A percentile compares a stretch with the other conserved stretches of the same genome.
Conservation (phyloP, 495 filamentous ascomycete species). For the Parathielavia appendiculata region DNA sequence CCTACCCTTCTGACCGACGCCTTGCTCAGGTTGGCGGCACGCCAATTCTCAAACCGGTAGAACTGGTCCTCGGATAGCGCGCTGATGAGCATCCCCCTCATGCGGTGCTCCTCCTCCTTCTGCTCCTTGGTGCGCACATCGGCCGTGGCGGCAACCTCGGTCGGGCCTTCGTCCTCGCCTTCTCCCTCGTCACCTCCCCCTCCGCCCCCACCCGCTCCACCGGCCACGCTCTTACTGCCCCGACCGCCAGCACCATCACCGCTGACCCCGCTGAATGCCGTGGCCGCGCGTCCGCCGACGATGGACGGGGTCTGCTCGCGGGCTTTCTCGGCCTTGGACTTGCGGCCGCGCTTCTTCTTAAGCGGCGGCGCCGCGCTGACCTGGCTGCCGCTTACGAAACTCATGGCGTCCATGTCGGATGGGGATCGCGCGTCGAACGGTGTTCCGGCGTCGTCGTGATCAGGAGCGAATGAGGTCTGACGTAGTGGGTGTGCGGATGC, state of each 20-base stretch:
- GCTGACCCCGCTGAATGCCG: slow-evolving; percentile 44
- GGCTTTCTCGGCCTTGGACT: slow-evolving; percentile 55
- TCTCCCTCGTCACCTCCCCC: slow-evolving; percentile 44
- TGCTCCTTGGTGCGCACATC: slow-evolving; percentile 60
- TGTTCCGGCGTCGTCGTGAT: slow-evolving; percentile 38
- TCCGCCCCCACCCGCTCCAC: slow-evolving; percentile 13
- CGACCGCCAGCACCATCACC: slow-evolving; percentile 33
- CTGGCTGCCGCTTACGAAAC: slow-evolving; percentile 63
- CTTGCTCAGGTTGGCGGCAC: slow-evolving; percentile 58
- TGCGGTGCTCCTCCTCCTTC: slow-evolving; percentile 61
- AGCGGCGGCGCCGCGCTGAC: slow-evolving; percentile 46
- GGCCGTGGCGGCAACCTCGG: slow-evolving; percentile 59
- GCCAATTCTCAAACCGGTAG: slow-evolving; percentile 67
- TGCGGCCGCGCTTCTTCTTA: slow-evolving; percentile 59
- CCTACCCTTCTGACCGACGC: slow-evolving; percentile 40
- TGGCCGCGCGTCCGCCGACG: slow-evolving; percentile 46
- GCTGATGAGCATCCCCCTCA: slow-evolving; percentile 57
- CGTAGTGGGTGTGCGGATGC: slow-evolving; percentile 69
- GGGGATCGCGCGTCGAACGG: slow-evolving; percentile 56
- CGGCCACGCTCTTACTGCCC: slow-evolving; percentile 30
- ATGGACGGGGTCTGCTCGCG: slow-evolving; percentile 48
- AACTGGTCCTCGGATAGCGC: slow-evolving; percentile 65
- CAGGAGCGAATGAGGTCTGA: slow-evolving; percentile 79
- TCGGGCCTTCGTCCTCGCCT: slow-evolving; percentile 62
- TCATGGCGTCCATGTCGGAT: slow-evolving; percentile 58